Evolutionary conservation across 768 basidiomycete genomes (phyloP).

Genomic region (Pisolithus albus): DNA sequence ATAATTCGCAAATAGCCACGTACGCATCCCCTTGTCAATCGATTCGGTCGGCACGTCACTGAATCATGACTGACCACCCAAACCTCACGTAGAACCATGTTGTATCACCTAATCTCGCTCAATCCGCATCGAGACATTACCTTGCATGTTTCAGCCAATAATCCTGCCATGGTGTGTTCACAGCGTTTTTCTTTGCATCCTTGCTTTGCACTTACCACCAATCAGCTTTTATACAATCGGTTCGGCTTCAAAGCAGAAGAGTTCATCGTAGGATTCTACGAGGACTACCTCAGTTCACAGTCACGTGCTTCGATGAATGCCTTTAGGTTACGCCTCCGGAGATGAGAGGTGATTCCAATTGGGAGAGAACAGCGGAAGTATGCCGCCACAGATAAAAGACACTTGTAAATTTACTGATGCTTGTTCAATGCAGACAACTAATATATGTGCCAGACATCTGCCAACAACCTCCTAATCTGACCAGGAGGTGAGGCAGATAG

Average conservation of each 20-base stretch:
- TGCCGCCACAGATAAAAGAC: no score
- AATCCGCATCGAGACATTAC: slow-evolving; percentile 75
- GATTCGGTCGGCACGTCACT: background rate
- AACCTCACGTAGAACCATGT: slow-evolving; percentile 48
- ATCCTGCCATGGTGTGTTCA: slow-evolving; percentile 63
- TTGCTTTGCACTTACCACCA: background rate
- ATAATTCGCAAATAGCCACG: slow-evolving; percentile 74
- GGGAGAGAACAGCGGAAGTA: no score
- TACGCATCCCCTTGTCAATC: slow-evolving; percentile 19
- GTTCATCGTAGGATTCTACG: slow-evolving; percentile 77
- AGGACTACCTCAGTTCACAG: slow-evolving; percentile 63
- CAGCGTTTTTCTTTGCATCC: background rate
- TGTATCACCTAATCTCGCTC: slow-evolving; percentile 65
- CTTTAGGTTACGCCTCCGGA: slow-evolving; percentile 67
- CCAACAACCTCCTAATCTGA: no score
- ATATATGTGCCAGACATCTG: no score
- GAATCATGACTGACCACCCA: background rate
- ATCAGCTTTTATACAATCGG: slow-evolving; percentile 70
- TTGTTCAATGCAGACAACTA: no score
- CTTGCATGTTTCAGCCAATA: slow-evolving; percentile 77
- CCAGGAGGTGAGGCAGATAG: no score
- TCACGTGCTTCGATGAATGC: slow-evolving; percentile 77
- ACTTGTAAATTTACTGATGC: no score
- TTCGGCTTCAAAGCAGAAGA: slow-evolving; percentile 88
- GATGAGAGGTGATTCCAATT: slow-evolving; percentile 21